Percentiles rank a stretch among this genome's conserved stretches.
Evolutionary conservation across 1,139 yeast genomes (phyloP).

Genomic region (Sugiyamaella neomexicana): DNA sequence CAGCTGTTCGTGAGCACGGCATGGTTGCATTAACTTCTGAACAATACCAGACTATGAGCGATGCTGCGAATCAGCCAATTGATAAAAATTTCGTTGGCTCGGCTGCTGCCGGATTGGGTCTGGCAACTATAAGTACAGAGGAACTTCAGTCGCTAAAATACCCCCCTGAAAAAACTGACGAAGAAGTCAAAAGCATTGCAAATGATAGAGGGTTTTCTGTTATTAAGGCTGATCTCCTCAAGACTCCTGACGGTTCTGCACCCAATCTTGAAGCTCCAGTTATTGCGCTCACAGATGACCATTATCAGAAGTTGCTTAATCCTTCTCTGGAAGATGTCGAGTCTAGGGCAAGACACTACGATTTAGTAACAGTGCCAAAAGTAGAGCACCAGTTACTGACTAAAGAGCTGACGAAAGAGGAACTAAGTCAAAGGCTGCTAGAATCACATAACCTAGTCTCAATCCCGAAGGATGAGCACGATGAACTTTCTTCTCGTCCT

Average conservation of each 20-base stretch:
- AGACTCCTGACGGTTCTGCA: constrained; percentile 3
- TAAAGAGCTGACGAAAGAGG: constrained; percentile 28
- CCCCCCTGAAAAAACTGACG: constrained; percentile 26
- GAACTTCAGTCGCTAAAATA: constrained; percentile 33
- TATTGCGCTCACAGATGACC: constrained; percentile 31
- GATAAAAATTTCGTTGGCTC: constrained; percentile 33
- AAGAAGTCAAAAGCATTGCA: constrained; percentile 29
- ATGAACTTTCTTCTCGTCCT: constrained; percentile 33
- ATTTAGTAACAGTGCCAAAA: constrained; percentile 30
- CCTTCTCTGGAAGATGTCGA: constrained; percentile 33
- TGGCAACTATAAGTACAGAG: constrained; percentile 40
- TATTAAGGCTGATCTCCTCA: constrained; percentile 6
- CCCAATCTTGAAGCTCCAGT: constrained; percentile 12
- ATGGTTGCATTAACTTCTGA: constrained; percentile 35
- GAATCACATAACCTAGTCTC: constrained; percentile 29
- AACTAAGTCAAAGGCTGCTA: constrained; percentile 24
- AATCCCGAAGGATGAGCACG: constrained; percentile 30
- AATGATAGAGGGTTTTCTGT: constrained; percentile 28
- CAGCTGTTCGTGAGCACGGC: constrained; percentile 33
- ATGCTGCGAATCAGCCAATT: constrained; percentile 35
- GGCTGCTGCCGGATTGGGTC: constrained; percentile 42
- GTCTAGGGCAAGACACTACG: constrained; percentile 28
- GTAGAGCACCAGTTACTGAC: constrained; percentile 24
- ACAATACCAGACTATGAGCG: constrained; percentile 37
- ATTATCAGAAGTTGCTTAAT: constrained; percentile 26